Evolutionary conservation across 1,284 basidiomycete species (phyloP).

Genomic region (Coniferiporia weirii): DNA sequence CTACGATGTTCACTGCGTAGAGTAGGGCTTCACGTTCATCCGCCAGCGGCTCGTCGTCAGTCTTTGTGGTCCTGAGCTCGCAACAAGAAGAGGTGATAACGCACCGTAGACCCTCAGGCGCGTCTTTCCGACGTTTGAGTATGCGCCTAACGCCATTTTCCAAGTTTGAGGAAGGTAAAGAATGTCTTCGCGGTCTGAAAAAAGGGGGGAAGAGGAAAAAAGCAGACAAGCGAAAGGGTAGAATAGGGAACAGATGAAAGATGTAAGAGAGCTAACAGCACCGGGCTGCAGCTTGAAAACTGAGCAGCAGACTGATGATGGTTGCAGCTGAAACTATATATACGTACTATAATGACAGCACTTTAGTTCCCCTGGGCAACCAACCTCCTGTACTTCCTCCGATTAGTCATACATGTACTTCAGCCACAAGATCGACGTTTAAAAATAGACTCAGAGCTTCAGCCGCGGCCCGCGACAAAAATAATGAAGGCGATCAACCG

Average conservation of each 20-base stretch:
- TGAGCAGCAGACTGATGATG: not conserved
- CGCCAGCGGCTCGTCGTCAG: not conserved
- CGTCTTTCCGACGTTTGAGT: slow-evolving; percentile 16
- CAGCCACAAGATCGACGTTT: no score
- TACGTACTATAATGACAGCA: not conserved
- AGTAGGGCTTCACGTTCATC: slow-evolving; percentile 31
- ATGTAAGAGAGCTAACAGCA: not conserved
- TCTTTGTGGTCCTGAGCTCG: no score
- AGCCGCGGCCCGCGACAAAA: no score
- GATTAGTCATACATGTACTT: no score
- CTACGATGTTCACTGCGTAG: slow-evolving; percentile 42
- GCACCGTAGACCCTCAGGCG: slow-evolving; percentile 19
- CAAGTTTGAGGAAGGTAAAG: not conserved
- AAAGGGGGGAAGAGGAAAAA: not conserved
- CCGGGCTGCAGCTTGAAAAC: slow-evolving; percentile 5
- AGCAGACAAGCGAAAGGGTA: not conserved
- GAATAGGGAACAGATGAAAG: not conserved
- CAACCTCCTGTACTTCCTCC: no score
- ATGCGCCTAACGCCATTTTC: slow-evolving; percentile 1
- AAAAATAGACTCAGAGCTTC: no score
- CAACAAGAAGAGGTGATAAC: not conserved
- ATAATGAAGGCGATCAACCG: no score
- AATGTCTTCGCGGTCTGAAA: no score
- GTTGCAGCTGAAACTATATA: not conserved
- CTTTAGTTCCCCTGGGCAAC: no score